phyloP scores from a whole-genome alignment of 768 basidiomycete genomes.

The Nidula microcarpa region DNA sequence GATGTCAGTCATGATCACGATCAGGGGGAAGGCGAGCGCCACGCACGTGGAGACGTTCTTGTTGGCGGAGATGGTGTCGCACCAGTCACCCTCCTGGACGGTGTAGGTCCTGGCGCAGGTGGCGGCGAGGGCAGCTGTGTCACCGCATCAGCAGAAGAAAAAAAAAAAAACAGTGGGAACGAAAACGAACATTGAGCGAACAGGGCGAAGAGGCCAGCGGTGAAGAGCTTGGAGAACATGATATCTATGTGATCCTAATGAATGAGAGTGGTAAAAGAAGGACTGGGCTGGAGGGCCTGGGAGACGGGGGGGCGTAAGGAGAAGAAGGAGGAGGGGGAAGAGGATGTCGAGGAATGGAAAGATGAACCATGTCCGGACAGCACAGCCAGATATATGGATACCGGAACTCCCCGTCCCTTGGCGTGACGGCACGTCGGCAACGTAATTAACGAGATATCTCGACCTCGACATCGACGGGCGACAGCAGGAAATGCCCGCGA shows the following conservation, averaged over 20 bases:
- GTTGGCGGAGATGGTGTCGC: constrained; percentile 63
- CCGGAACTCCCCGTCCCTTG: no score
- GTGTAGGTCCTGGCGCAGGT: constrained; percentile 61
- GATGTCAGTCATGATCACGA: constrained; percentile 1
- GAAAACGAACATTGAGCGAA: constrained; percentile 37
- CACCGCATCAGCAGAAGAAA: neutral
- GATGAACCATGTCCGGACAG: neutral
- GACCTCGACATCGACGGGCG: no score
- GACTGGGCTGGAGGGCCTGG: neutral
- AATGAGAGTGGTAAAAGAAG: neutral
- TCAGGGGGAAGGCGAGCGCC: neutral
- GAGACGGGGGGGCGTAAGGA: neutral
- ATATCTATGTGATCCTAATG: neutral
- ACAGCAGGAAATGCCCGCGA: no score
- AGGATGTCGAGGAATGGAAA: neutral
- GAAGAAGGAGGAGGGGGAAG: neutral
- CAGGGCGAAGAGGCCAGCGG: constrained; percentile 40
- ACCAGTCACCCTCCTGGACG: constrained; percentile 54
- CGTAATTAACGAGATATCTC: no score
- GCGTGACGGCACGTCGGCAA: no score
- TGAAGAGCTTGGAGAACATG: constrained; percentile 20
- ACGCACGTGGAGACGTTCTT: constrained; percentile 63
- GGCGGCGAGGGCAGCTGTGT: constrained; percentile 25
- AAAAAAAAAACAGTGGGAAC: neutral
- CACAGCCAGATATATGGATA: no score